These are phyloP conservation scores for Paxillus involutus DNA, from an alignment of 768 basidiomycete species.

Conservation along the genomic window DNA sequence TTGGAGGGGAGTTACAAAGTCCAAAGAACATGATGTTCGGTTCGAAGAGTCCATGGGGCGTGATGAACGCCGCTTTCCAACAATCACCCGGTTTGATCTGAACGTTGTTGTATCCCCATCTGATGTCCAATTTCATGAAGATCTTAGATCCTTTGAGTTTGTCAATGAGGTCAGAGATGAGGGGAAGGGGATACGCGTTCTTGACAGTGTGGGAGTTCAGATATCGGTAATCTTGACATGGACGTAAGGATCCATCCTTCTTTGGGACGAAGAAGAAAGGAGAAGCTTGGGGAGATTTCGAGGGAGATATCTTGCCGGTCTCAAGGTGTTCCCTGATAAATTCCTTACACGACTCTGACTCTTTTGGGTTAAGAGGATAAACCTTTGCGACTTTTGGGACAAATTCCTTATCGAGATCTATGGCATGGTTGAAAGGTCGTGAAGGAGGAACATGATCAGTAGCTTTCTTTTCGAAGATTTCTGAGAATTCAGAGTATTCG, in stretches of 20 bases:
- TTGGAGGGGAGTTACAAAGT: conserved; percentile 10
- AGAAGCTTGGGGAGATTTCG: neutral
- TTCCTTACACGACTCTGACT: neutral
- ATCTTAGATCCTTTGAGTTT: neutral
- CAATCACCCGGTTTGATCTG: neutral
- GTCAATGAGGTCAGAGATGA: neutral
- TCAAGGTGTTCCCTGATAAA: neutral
- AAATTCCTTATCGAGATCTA: neutral
- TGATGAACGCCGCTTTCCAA: neutral
- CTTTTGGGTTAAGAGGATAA: neutral
- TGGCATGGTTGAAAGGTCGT: neutral
- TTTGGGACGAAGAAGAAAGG: neutral
- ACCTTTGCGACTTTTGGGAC: neutral
- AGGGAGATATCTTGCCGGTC: neutral
- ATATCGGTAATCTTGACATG: too few relatives aligned
- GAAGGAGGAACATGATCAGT: neutral
- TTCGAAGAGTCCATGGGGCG: neutral
- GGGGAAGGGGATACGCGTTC: neutral
- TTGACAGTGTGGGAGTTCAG: neutral
- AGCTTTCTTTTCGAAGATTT: too few relatives aligned
- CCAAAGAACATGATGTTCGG: conserved; percentile 21
- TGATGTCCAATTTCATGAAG: neutral
- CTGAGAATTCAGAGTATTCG: too few relatives aligned
- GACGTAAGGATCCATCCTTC: neutral
- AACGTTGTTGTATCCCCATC: conserved; percentile 1